Evolutionary conservation across 106 monocot species (phyloP).

Genomic region (Ottelia alismoides): DNA sequence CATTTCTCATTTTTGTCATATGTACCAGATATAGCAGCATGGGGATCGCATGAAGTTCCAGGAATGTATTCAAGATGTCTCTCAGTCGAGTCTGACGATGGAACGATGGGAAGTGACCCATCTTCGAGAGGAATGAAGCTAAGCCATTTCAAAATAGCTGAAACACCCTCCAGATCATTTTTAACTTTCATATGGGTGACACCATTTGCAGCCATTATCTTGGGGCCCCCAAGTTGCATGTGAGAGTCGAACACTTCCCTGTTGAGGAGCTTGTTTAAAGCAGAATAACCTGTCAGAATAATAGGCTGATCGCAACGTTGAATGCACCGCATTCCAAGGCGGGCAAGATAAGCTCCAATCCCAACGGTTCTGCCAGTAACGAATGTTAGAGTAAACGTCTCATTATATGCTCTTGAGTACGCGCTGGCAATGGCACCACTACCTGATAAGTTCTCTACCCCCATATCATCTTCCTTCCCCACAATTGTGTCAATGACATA

Average conservation of each 20-base stretch:
- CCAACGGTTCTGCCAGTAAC: conserved; percentile 91
- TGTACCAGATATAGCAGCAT: conserved; percentile 66
- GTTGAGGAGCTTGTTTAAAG: conserved; percentile 92
- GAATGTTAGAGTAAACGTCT: conserved; percentile 90
- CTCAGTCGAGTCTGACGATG: conserved; percentile 55
- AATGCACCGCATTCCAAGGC: conserved; percentile 96
- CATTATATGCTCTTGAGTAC: conserved; percentile 83
- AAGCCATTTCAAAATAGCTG: conserved; percentile 88
- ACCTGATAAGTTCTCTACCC: conserved; percentile 86
- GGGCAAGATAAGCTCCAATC: conserved; percentile 95
- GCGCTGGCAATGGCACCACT: conserved; percentile 94
- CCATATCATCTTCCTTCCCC: conserved; percentile 85
- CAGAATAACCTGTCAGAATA: conserved; percentile 88
- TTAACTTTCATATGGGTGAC: conserved; percentile 87
- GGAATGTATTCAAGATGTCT: conserved; percentile 71
- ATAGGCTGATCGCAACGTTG: conserved; percentile 95
- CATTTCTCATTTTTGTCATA: conserved; percentile 49
- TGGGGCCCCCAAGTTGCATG: conserved; percentile 99
- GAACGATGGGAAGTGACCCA: conserved; percentile 58
- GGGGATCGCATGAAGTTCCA: conserved; percentile 85
- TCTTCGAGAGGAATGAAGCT: conserved; percentile 84
- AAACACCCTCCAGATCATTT: conserved; percentile 91
- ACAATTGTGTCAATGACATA: conserved; percentile 85
- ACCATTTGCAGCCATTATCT: conserved; percentile 98
- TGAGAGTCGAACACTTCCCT: conserved; percentile 96